Conservation (phyloP, 73 alveolate genomes). For the Symbiodinium natans region DNA sequence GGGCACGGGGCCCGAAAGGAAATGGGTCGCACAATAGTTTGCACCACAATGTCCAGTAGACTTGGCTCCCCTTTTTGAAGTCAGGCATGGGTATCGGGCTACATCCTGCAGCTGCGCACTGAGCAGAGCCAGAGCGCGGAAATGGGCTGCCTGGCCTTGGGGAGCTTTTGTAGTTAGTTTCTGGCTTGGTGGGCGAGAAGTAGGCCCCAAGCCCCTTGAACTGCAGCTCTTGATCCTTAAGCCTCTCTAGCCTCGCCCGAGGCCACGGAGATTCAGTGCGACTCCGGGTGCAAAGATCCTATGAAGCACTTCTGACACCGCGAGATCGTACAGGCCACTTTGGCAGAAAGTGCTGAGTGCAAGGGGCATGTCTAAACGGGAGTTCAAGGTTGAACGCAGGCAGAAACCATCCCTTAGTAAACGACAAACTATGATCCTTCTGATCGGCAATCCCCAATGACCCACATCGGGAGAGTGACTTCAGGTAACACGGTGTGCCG, state of each 20-base stretch:
- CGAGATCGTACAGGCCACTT: background rate
- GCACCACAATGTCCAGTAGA: background rate
- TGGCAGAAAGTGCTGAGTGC: too few relatives aligned
- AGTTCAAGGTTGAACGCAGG: too few relatives aligned
- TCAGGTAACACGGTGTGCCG: background rate
- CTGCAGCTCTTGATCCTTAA: too few relatives aligned
- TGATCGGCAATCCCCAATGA: too few relatives aligned
- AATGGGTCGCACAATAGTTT: too few relatives aligned
- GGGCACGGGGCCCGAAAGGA: too few relatives aligned
- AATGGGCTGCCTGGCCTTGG: background rate
- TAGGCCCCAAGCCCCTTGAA: too few relatives aligned
- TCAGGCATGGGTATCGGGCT: background rate
- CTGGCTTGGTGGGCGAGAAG: too few relatives aligned
- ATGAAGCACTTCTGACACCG: background rate
- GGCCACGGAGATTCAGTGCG: background rate
- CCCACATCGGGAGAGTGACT: background rate
- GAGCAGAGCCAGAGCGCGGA: background rate
- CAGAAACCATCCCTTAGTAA: too few relatives aligned
- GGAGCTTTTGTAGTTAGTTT: background rate
- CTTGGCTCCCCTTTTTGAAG: too few relatives aligned
- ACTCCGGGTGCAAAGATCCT: background rate
- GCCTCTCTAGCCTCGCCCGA: background rate
- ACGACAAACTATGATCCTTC: too few relatives aligned
- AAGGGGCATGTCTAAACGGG: too few relatives aligned
- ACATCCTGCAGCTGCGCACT: background rate